Evolutionary conservation across 345 rosid genomes (phyloP).

Genomic region (Eucalyptus tenuipes): DNA sequence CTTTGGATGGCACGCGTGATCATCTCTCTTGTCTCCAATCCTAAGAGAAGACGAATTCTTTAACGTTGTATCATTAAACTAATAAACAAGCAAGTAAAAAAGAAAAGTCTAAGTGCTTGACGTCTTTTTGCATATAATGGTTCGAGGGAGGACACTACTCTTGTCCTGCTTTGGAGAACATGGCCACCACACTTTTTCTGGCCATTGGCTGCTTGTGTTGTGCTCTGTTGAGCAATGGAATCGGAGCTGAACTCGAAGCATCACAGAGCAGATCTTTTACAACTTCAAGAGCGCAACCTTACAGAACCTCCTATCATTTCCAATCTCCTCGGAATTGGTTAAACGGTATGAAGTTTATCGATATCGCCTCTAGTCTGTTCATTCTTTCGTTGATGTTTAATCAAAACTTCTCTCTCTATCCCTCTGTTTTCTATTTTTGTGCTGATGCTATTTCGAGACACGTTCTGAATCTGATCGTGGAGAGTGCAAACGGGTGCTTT

Average conservation of each 20-base stretch:
- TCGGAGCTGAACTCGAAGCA: not conserved
- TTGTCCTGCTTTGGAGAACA: not conserved
- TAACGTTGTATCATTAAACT: not conserved
- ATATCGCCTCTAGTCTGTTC: not conserved
- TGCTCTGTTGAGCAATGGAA: not conserved
- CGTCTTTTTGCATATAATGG: not conserved
- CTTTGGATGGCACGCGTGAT: not conserved
- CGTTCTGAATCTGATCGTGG: not conserved
- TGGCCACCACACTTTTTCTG: not conserved
- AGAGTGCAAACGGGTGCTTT: not conserved
- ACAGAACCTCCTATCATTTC: constrained; percentile 34
- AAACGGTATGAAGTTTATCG: constrained; percentile 8
- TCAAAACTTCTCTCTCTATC: not conserved
- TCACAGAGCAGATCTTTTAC: not conserved
- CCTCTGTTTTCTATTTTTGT: not conserved
- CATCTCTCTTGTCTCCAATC: not conserved
- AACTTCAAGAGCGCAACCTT: not conserved
- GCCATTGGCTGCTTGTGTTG: not conserved
- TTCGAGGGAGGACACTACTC: not conserved
- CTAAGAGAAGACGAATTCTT: not conserved
- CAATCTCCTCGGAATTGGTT: constrained; percentile 41
- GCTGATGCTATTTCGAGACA: not conserved
- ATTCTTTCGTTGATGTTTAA: not conserved
- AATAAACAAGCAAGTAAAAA: not conserved
- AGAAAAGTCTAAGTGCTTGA: not conserved